Conservation (phyloP, 2,329 filamentous ascomycete species). For the Pseudogymnoascus verrucosus region DNA sequence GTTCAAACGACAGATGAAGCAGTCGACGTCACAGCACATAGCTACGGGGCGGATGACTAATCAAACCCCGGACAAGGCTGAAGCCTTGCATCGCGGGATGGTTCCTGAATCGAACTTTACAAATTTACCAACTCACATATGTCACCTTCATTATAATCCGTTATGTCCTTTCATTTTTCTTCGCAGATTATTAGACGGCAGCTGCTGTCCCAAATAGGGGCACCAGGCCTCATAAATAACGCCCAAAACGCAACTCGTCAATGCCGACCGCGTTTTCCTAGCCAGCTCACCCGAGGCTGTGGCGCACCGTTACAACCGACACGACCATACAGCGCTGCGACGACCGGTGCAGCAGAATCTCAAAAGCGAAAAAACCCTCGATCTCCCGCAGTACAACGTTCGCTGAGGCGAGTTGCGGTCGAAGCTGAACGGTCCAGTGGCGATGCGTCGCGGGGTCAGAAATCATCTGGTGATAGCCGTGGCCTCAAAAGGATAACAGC, state of each 20-base stretch:
- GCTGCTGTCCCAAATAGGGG: not conserved
- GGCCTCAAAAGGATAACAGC: conserved; percentile 41
- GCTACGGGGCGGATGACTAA: not conserved
- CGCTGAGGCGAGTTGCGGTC: conserved; percentile 74
- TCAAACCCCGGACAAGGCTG: not conserved
- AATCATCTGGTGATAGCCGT: conserved; percentile 29
- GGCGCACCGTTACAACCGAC: not conserved
- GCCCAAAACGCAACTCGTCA: not conserved
- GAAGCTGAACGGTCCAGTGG: conserved; percentile 63
- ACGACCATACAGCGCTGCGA: not conserved
- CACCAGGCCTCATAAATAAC: not conserved
- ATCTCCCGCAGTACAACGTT: conserved; percentile 55
- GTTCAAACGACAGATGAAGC: not conserved
- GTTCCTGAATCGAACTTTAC: not conserved
- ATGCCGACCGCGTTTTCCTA: not conserved
- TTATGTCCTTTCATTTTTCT: not conserved
- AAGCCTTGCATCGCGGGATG: not conserved
- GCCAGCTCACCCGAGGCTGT: not conserved
- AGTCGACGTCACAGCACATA: conserved; percentile 6
- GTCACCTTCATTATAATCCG: not conserved
- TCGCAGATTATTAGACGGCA: not conserved
- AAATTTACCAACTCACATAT: not conserved
- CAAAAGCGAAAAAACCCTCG: conserved; percentile 39
- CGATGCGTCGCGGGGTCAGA: conserved; percentile 24
- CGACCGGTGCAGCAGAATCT: not conserved